phyloP scores from a whole-genome alignment of 768 basidiomycete species.

The Zangia roseola region DNA sequence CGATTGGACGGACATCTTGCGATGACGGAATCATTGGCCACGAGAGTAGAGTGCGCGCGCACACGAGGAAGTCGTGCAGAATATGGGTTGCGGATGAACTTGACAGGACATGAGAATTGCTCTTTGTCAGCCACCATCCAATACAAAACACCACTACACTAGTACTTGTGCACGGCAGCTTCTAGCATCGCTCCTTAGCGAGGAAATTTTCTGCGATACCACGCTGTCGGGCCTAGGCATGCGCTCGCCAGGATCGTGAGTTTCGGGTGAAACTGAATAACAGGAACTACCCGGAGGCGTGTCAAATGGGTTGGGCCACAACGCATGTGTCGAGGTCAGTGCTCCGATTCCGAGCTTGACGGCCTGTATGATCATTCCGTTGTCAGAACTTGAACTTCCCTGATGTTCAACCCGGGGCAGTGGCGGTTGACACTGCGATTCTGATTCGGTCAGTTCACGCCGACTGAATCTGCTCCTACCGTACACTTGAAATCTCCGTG shows the following conservation, averaged over 20 bases:
- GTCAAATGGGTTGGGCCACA: neutral
- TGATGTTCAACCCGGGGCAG: neutral
- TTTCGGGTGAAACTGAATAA: neutral
- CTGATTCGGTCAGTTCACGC: too few species aligned
- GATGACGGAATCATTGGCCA: conserved; percentile 20
- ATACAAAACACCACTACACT: too few species aligned
- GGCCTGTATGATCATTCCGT: neutral
- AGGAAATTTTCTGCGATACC: neutral
- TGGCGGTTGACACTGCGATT: neutral
- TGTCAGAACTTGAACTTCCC: neutral
- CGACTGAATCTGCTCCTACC: too few species aligned
- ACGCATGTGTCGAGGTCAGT: neutral
- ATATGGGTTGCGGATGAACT: conserved; percentile 9
- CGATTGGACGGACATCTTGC: neutral
- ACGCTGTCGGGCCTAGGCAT: conserved; percentile 1
- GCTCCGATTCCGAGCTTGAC: neutral
- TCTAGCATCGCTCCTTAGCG: neutral
- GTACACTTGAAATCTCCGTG: too few species aligned
- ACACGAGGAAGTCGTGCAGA: conserved; percentile 25
- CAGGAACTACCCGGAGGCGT: too few species aligned
- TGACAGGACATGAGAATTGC: conserved; percentile 1
- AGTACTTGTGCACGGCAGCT: too few species aligned
- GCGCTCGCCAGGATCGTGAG: neutral
- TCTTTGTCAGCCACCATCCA: conserved; percentile 3
- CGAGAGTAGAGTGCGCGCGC: conserved; percentile 3